Conservation (phyloP, 768 basidiomycete species). For the Boletus rex-veris region DNA sequence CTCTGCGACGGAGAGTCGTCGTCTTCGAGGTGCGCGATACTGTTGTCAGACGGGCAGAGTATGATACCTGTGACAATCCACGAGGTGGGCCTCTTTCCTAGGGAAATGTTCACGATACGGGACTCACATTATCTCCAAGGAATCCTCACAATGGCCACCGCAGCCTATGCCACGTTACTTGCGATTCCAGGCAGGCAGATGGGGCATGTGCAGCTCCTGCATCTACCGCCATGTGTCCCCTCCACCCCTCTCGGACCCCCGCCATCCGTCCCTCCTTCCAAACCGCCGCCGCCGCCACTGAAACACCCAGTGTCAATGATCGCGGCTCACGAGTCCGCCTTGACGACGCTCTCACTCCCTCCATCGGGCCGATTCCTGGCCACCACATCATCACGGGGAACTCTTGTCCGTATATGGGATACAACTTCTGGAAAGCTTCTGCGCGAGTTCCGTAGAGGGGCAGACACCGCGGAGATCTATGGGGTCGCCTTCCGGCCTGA, state of each 20-base stretch:
- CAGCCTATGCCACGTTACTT: constrained; percentile 73
- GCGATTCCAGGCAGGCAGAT: constrained; percentile 81
- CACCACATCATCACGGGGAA: constrained; percentile 80
- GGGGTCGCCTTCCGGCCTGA: constrained; percentile 85
- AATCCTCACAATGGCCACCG: constrained; percentile 76
- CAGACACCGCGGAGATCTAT: constrained; percentile 89
- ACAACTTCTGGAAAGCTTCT: constrained; percentile 65
- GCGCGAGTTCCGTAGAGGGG: constrained; percentile 78
- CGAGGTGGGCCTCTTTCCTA: constrained; percentile 49
- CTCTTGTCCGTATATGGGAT: constrained; percentile 87
- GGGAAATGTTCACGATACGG: constrained; percentile 1
- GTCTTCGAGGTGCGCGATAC: constrained; percentile 67
- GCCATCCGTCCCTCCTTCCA: constrained; percentile 46
- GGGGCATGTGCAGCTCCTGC: constrained; percentile 85
- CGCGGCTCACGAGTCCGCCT: constrained; percentile 74
- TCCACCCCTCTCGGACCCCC: constrained; percentile 58
- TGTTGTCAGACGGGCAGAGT: constrained; percentile 66
- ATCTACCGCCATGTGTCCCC: constrained; percentile 74
- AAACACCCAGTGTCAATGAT: constrained; percentile 78
- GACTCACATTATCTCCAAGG: constrained; percentile 42
- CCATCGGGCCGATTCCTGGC: constrained; percentile 77
- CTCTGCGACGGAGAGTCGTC: constrained; percentile 73
- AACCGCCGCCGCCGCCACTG: constrained; percentile 52
- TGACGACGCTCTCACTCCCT: constrained; percentile 75
- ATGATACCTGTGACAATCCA: constrained; percentile 86